Evolutionary conservation across 164 flowering plant genomes (phyloP), one percentile per base, ranked within the genome.

Genomic region (Malania oleifera): DNA sequence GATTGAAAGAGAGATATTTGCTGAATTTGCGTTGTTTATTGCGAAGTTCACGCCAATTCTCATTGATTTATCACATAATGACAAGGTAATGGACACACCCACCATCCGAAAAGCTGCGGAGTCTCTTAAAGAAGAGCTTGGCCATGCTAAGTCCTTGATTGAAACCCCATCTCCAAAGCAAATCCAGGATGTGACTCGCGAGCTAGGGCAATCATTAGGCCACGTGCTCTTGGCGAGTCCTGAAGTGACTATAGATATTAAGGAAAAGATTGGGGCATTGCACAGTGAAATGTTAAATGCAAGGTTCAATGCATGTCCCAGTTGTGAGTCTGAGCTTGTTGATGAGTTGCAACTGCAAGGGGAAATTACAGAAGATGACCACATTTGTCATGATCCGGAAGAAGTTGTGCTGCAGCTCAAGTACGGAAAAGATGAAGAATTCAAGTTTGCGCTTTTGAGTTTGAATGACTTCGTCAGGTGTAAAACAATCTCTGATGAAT

Each of bases 151-250:
- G 28, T 39, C 44, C 39, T 50, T 70, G 55, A 49, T 79, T 12
- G 27, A 39, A 31, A 65, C 48, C 50, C 65, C 64, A n/a, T 51
- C 70, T 3, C 31, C 46, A 1, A 66, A 64, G 23, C 64, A 63
- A 24, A 59, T 83, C 0, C 78, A 85, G 60, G 62, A 61, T 5
- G 25, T 72, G 20, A 64, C 59, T 1, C 82, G 73, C 24, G 80
- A 71, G 46, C 66, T 84, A 7, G 96, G 87, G 11, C 60, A 86
- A 35, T 81, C 87, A 8, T 61, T 86, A 56, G 91, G 89, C 35
- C 80, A 84, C 13, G 69, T 84, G 50, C 67, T 82, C 0, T 60
- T 82, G 56, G 69, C 86, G 1, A 26, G 73, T 53, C 61, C 59
- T 27, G 80, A 78, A 12, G 60, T 73, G 17, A 51, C 80, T 1